Base-by-base conservation (phyloP, 1,284 basidiomycete species). In the Quambalaria eucalypti region DNA sequence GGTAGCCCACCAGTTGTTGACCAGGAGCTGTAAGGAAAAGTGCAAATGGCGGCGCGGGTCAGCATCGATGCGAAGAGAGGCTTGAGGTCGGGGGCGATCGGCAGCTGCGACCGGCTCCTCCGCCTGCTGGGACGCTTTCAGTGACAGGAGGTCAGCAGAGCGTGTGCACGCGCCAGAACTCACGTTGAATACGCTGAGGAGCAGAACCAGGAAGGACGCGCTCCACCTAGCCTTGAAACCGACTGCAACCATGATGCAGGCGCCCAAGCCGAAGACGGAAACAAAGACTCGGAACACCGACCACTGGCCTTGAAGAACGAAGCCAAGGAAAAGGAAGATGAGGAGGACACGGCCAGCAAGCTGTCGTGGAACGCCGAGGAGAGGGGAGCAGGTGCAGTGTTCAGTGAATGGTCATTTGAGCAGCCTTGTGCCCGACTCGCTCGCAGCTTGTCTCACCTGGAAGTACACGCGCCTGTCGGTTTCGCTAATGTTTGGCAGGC, bases 201-300 rank as follows among this genome's bases (percentile, higher is more conserved):
- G 82, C 65, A 95, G 78, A 59, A 97, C 91, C 57, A 99, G 83
- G 85, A 98, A 97, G n/a, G 85, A 84, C 2, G 93, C 93, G 14
- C 88, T 90, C 90, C 91, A 96, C 78, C 96, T 93, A 69, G 95
- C 93, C 80, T 98, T 98, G 84, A 97, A 98, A 49, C 95, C 95
- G 61, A 98, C 83, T 9, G 92, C 95, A 52, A 99, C 92, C 90
- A 96, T 96, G 71, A 85, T 78, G 76, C 93, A 97, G 1, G 93
- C 92, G n/a, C 69, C 75, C 33, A 78, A 54, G 7, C 77, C 77
- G 25, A 77, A 63, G 36, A 95, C 80, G 30, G 90, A 91, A 53
- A 95, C 87, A 57, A 93, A 79, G 8, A 91, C 82, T 60, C 92
- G 87, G 23, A 82, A 82, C 63, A 95, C 79, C 62, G 83, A 86